Percentiles rank a stretch among this genome's conserved stretches.
Evolutionary conservation across 345 rosid species (phyloP).

Genomic region (Theobroma cacao): DNA sequence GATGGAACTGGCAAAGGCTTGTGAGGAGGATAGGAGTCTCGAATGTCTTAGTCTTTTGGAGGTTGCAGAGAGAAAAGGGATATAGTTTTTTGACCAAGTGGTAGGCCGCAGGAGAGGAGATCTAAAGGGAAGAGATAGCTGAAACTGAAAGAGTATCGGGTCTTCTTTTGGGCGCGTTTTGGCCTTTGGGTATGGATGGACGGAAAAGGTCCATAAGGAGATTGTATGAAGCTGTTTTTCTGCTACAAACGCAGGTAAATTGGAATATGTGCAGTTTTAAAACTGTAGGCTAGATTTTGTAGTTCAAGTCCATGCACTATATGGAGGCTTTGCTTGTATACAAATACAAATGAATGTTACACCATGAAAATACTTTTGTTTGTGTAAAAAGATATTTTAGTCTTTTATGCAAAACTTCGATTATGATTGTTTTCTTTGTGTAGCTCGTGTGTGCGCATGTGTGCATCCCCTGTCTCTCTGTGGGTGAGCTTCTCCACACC

Average conservation of each 20-base stretch:
- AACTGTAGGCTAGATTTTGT: not conserved
- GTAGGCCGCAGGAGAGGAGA: not conserved
- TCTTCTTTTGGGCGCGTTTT: too few relatives aligned
- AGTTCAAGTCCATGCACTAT: not conserved
- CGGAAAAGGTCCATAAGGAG: not conserved
- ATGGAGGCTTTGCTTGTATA: not conserved
- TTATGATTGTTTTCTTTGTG: not conserved
- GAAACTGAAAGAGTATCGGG: too few relatives aligned
- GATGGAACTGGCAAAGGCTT: conserved; percentile 15
- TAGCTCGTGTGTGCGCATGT: not conserved
- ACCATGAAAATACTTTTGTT: not conserved
- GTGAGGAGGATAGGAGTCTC: conserved; percentile 9
- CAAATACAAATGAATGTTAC: not conserved
- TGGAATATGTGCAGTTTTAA: not conserved
- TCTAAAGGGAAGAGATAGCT: not conserved
- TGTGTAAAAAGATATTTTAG: not conserved
- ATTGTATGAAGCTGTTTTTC: not conserved
- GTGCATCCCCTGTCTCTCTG: too few relatives aligned
- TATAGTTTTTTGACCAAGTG: conserved; percentile 4
- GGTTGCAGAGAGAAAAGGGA: conserved; percentile 26
- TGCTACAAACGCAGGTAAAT: not conserved
- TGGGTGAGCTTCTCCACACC: not conserved
- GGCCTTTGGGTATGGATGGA: too few relatives aligned
- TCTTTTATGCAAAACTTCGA: not conserved
- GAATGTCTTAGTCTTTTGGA: conserved; percentile 18